Evolutionary conservation across 257 asterid species (phyloP).

Genomic region (Asclepias syriaca): DNA sequence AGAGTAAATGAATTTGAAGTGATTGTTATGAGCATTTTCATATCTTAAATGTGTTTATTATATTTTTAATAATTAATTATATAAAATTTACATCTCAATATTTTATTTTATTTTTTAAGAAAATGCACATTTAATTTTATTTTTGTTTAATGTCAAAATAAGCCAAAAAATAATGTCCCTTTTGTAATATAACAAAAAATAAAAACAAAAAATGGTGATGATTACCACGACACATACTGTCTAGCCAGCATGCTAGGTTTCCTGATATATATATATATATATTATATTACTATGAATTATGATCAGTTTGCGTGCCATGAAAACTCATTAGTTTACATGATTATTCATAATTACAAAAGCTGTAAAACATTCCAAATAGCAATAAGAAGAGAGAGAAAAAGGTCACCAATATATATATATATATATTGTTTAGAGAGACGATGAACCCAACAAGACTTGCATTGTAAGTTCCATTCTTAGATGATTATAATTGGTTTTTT

Average conservation of each 20-base stretch:
- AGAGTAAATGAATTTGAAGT: too few relatives aligned
- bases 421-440: neutral
- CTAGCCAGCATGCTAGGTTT: neutral
- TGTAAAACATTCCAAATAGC: neutral
- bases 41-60: too few relatives aligned
- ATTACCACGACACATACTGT: neutral
- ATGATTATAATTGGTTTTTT: neutral
- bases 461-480: conserved; percentile 15
- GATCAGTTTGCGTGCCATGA: neutral
- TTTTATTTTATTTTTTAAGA: too few relatives aligned
- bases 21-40: too few relatives aligned
- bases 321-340: neutral
- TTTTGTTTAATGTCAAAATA: too few relatives aligned
- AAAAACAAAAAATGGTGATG: neutral
- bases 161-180: too few relatives aligned
- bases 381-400: neutral
- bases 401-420: neutral
- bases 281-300: neutral
- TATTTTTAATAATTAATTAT: too few relatives aligned
- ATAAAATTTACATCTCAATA: too few relatives aligned
- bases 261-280: neutral
- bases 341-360: neutral
- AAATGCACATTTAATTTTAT: too few relatives aligned
- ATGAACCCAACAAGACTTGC: conserved; percentile 20
- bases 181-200: neutral